A percentile compares a stretch with the other conserved stretches of the same genome.
phyloP scores from a whole-genome alignment of 331 rosid genomes.

The Cydonia oblonga region DNA sequence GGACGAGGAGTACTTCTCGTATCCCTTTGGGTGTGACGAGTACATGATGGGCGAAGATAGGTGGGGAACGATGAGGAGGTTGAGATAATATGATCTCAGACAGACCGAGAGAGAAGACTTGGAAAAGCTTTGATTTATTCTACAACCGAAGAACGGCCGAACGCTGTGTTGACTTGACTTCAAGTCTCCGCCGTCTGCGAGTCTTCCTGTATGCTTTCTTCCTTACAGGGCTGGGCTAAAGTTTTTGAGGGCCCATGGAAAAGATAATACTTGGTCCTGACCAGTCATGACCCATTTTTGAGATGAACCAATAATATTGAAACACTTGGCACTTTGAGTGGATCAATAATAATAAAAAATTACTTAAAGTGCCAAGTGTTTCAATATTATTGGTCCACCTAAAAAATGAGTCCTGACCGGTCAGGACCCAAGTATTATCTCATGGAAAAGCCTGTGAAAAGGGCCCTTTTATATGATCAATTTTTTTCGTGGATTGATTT shows the following conservation, averaged over 20 bases:
- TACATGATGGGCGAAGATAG: not conserved
- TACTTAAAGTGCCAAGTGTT: no score
- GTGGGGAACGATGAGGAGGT: not conserved
- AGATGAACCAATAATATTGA: no score
- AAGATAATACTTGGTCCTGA: no score
- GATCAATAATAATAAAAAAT: no score
- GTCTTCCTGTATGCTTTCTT: not conserved
- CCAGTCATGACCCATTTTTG: no score
- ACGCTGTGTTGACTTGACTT: not conserved
- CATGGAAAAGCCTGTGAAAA: not conserved
- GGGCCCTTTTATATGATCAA: not conserved
- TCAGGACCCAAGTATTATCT: no score
- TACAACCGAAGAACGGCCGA: not conserved
- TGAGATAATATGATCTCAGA: not conserved
- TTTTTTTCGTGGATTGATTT: no score
- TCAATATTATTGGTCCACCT: no score
- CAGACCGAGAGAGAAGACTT: no score
- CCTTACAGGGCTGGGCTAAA: not conserved
- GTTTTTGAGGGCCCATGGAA: not conserved
- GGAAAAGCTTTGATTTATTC: no score
- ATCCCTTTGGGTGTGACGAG: not conserved
- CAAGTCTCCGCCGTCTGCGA: not conserved
- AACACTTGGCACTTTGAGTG: no score
- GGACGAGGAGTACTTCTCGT: not conserved
- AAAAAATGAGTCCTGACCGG: no score